A percentile compares a stretch with the other conserved stretches of the same genome.
These are phyloP conservation scores for Hypoxylon fuscum DNA, from an alignment of 495 filamentous ascomycete genomes.

Conservation along the genomic window DNA sequence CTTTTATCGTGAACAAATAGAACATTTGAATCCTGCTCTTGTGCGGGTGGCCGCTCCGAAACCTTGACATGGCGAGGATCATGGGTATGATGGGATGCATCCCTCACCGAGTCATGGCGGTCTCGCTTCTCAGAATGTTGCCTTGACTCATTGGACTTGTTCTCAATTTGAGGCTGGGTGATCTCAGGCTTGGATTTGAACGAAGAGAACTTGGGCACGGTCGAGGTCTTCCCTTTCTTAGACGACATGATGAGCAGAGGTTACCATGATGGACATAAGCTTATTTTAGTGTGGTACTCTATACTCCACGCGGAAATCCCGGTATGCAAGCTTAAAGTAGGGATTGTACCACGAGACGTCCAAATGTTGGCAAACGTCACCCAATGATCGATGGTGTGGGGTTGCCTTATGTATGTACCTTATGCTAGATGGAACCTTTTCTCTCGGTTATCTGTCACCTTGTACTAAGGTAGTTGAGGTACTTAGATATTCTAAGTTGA, in stretches of 20 bases:
- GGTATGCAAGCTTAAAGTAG: background rate
- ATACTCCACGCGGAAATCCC: background rate
- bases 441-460: too few species aligned
- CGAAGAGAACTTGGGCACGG: constrained; percentile 72
- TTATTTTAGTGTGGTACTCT: background rate
- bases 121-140: constrained; percentile 15
- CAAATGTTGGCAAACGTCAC: background rate
- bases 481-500: too few species aligned
- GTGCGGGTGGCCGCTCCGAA: constrained; percentile 37
- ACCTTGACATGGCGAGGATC: constrained; percentile 43
- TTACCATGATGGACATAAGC: background rate
- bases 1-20: constrained; percentile 52
- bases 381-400: too few species aligned
- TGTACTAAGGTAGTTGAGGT: too few species aligned
- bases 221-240: constrained; percentile 43
- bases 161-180: constrained; percentile 27
- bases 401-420: too few species aligned
- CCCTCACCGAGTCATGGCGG: constrained; percentile 24
- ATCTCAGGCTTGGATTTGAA: constrained; percentile 65
- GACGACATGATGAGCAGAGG: constrained; percentile 41
- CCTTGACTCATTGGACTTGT: constrained; percentile 27
- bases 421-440: too few species aligned
- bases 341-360: constrained; percentile 1
- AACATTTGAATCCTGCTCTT: constrained; percentile 27
- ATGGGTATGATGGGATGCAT: constrained; percentile 36